phyloP scores from a whole-genome alignment of 805 yeast genomes.

The Jamesozyma lodderae region DNA sequence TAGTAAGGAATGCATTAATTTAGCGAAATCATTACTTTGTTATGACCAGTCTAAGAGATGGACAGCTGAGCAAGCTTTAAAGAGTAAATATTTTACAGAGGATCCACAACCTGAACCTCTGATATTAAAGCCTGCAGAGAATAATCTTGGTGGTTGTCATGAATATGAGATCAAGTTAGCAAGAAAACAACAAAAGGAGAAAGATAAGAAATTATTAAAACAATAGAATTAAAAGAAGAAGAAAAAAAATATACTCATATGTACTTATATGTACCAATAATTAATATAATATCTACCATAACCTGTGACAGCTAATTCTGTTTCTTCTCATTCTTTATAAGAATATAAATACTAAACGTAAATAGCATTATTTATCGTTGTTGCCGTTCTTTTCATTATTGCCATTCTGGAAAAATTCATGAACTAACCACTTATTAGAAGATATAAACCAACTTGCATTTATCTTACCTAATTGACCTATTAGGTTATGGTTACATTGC shows the following conservation, averaged over 20 bases:
- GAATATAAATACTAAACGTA: no score
- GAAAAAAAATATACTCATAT: no score
- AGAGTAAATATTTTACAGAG: constrained; percentile 60
- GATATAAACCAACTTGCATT: constrained; percentile 29
- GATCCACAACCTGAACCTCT: constrained; percentile 60
- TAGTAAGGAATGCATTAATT: constrained; percentile 46
- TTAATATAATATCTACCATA: neutral
- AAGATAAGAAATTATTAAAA: neutral
- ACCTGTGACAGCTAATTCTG: no score
- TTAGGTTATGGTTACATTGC: constrained; percentile 25
- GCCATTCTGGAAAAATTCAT: constrained; percentile 5
- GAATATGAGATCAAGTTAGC: constrained; percentile 69
- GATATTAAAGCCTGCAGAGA: constrained; percentile 39
- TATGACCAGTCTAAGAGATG: constrained; percentile 64
- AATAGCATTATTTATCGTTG: no score
- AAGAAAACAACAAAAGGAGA: constrained; percentile 45
- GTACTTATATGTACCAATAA: no score
- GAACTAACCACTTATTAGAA: constrained; percentile 21
- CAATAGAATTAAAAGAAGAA: neutral
- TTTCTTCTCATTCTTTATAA: no score
- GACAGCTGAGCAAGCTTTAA: constrained; percentile 59
- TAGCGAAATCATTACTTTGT: constrained; percentile 53
- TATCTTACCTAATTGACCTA: constrained; percentile 27
- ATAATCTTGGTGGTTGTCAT: constrained; percentile 74
- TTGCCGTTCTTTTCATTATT: constrained; percentile 2